Evolutionary conservation across 1,284 basidiomycete genomes (phyloP), one percentile per base, ranked within the genome.

Genomic region (Calocybe gambosa): DNA sequence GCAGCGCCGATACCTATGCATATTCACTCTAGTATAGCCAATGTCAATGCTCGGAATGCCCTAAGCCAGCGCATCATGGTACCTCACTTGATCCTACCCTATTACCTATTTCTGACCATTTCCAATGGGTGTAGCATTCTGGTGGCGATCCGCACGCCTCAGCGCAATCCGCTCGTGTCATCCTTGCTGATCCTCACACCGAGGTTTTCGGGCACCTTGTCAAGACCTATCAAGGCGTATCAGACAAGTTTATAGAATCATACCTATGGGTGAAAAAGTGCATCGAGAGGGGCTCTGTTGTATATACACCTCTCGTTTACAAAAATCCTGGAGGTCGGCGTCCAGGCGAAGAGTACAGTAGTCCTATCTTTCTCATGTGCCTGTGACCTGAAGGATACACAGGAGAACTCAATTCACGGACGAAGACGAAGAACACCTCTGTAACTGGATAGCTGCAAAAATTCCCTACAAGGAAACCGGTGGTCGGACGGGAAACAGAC

Each of bases 261-360:
- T 80, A 83, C 56, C 63, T 85, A 16, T 89, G 87, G 87, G 80
- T 89, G 38, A 85, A 86, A 63, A 82, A 81, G 55, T 89, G 85
- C 51, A 77, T 88, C 33, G 83, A 85, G 54, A 79, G 73, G 51
- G 77, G 80, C 1, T 57, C 70, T 7, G 67, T 85, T 15, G 62
- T 73, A 33, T 87, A 78, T 53, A 87, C 85, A 1, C 84, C 84
- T 0, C 65, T 85, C 23, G 77, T 86, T 0, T 87, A 86, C 61
- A 87, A 86, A 63, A 88, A 89, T 53, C 83, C 84, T 9, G 86
- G 87, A 19, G 87, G 87, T 2, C 68, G 86, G 49, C 75, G 85
- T 34, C 75, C 86, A 25, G 86, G 86, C 34, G 85, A 87, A 72
- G 85, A 88, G 87, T 88, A 54, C 43, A 80, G 66, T 15, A 40